A percentile compares a stretch with the other conserved stretches of the same genome.
Evolutionary conservation across 1,139 yeast species (phyloP).

Genomic region (Debaryomyces sp.): DNA sequence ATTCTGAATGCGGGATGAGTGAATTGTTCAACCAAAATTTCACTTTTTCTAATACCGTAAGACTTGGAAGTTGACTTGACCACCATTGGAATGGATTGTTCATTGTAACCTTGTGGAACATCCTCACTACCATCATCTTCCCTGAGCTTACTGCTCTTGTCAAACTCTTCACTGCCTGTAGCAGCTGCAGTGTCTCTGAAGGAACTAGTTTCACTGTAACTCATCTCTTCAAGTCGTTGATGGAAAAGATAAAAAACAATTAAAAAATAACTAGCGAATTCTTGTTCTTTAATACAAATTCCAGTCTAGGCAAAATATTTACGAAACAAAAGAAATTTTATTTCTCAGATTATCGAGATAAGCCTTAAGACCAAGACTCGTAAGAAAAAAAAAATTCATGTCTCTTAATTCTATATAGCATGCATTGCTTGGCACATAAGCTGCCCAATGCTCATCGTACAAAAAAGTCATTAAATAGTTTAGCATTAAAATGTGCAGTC

Average conservation of each 20-base stretch:
- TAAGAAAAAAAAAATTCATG: neutral
- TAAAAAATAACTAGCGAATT: neutral
- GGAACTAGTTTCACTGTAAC: constrained; percentile 2
- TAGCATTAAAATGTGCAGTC: neutral
- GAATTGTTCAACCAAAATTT: constrained; percentile 41
- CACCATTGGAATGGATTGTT: neutral
- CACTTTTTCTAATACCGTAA: constrained; percentile 44
- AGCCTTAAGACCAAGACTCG: neutral
- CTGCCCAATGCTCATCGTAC: neutral
- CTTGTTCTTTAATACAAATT: neutral
- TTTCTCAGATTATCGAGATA: neutral
- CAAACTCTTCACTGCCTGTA: neutral
- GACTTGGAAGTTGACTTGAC: constrained; percentile 22
- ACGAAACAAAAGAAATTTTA: neutral
- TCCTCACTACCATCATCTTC: neutral
- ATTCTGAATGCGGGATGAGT: constrained; percentile 24
- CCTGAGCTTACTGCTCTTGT: neutral
- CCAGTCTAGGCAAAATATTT: neutral
- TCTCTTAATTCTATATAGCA: neutral
- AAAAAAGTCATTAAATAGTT: neutral
- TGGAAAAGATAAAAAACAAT: neutral
- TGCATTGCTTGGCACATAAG: neutral
- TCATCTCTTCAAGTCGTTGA: neutral
- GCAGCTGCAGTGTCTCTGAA: neutral
- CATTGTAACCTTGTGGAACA: neutral